Base-by-base conservation (phyloP, 148 eudicot species). In the Fagopyrum tataricum region DNA sequence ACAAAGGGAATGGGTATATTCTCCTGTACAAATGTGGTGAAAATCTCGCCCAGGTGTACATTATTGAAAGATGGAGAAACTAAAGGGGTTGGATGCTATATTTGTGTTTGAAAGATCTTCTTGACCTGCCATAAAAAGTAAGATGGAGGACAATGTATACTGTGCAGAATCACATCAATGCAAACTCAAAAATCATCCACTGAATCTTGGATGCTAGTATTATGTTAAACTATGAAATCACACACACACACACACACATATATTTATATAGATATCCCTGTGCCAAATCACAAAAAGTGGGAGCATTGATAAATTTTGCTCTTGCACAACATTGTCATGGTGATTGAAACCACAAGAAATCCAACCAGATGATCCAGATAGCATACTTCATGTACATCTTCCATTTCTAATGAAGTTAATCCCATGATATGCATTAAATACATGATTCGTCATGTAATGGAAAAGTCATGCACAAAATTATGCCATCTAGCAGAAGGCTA, bases 71-170 rank as follows among this genome's bases (percentile, higher is more conserved):
- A 7, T 3, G 39, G n/a, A 13, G 41, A 31, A 4, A 14, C 18
- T 62, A 37, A 43, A 4, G 43, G 43, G 9, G 24, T 31, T 64
- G 43, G 44, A 39, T 64, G 42, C 55, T 74, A 48, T 26, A 21
- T 62, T 73, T 74, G 67, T 42, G 76, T 75, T 42, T 42, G 81
- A 49, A 85, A 83, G 67, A 82, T 80, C 76, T 74, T 85, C 85
- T 87, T 89, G 52, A 84, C 86, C 93, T 89, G 90, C 78, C 75
- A 14, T 64, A 17, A 64, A 39, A 37, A 37, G 20, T 39, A 39
- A 10, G 39, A 11, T 39, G 42, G 18, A 26, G 18, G 62, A 56
- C 26, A 56, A 21, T 56, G 62, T 20, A 56, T 8, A 21, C 62
- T 56, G 62, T 5, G 21, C 62, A 56, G 62, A 56, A 20, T 56